Conservation (phyloP, 2,329 filamentous ascomycete species). For the Seiridium unicorne region DNA sequence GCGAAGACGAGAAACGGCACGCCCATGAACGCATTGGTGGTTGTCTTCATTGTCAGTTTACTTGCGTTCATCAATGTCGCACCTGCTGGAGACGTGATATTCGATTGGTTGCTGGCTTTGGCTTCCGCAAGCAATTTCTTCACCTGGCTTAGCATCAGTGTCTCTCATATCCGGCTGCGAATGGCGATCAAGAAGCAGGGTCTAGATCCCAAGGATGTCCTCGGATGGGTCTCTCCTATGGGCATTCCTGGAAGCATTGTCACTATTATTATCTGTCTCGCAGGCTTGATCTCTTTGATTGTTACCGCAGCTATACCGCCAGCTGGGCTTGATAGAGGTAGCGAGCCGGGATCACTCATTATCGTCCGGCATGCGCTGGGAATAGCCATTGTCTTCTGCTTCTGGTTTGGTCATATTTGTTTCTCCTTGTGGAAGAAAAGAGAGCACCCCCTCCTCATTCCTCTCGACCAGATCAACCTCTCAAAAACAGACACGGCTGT, state of each 20-base stretch:
- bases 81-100: conserved; percentile 34
- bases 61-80: conserved; percentile 42
- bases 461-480: not conserved
- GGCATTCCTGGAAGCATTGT: conserved; percentile 28
- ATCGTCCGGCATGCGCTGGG: not conserved
- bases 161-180: conserved; percentile 45
- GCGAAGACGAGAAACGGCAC: conserved; percentile 29
- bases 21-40: conserved; percentile 38
- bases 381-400: conserved; percentile 1
- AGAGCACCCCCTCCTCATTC: not conserved
- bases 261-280: conserved; percentile 25
- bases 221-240: conserved; percentile 20
- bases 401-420: not conserved
- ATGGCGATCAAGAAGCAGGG: conserved; percentile 36
- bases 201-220: conserved; percentile 29
- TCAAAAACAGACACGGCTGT: not conserved
- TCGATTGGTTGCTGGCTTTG: conserved; percentile 45
- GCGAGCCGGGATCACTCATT: not conserved
- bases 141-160: conserved; percentile 46
- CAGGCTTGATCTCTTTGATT: conserved; percentile 28
- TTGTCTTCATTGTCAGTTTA: conserved; percentile 38
- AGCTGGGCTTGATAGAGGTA: not conserved
- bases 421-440: not conserved
- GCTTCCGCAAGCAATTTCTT: conserved; percentile 44
- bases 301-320: conserved; percentile 21